phyloP scores from a whole-genome alignment of 768 basidiomycete species.

The Chalciporus pseudorubinellus region DNA sequence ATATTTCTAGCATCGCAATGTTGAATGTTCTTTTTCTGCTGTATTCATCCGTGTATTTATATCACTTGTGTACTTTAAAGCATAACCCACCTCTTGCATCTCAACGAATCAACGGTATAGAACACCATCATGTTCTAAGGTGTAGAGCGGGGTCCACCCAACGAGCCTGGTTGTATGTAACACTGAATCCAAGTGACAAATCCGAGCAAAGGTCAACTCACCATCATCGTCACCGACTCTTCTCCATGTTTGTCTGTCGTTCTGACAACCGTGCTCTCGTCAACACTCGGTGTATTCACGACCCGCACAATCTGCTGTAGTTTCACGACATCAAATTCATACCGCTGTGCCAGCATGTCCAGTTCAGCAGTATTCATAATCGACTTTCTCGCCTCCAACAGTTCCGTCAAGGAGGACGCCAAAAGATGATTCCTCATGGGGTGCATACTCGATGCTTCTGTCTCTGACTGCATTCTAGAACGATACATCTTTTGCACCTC shows the following conservation, averaged over 20 bases:
- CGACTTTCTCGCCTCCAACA: slow-evolving; percentile 64
- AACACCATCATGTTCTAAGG: not conserved
- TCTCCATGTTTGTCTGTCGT: slow-evolving; percentile 53
- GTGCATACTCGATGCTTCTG: slow-evolving; percentile 43
- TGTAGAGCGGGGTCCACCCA: slow-evolving; percentile 26
- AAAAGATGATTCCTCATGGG: slow-evolving; percentile 53
- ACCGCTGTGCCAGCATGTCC: slow-evolving; percentile 48
- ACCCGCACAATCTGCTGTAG: slow-evolving; percentile 52
- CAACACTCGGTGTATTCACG: slow-evolving; percentile 66
- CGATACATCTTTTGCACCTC: slow-evolving; percentile 47
- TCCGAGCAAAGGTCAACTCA: slow-evolving; percentile 29
- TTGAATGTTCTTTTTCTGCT: not conserved
- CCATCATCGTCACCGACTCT: slow-evolving; percentile 50
- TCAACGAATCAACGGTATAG: not conserved
- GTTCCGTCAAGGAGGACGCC: slow-evolving; percentile 48
- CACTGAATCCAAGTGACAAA: not conserved
- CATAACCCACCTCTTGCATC: not conserved
- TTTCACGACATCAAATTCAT: slow-evolving; percentile 51
- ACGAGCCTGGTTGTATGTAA: slow-evolving; percentile 16
- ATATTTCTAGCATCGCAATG: slow-evolving; percentile 47
- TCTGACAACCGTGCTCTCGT: slow-evolving; percentile 42
- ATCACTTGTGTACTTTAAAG: slow-evolving; percentile 11
- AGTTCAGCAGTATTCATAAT: slow-evolving; percentile 41
- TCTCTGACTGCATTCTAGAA: slow-evolving; percentile 54
- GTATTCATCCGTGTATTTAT: not conserved